Evolutionary conservation across 163 green algal genomes (phyloP).

Genomic region (Scenedesmus sp.): DNA sequence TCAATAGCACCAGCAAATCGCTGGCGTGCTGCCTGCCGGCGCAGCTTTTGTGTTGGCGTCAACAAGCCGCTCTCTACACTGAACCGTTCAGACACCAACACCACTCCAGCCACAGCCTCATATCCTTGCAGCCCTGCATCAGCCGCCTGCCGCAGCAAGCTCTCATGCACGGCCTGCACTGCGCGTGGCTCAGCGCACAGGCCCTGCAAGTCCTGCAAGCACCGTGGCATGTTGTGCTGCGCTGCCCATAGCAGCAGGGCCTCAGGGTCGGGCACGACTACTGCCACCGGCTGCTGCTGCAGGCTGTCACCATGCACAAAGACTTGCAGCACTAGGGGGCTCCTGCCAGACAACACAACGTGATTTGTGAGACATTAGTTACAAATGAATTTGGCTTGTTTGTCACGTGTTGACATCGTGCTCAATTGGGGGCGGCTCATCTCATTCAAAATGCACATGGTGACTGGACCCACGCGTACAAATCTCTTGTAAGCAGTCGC

Average conservation of each 20-base stretch:
- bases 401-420: no score
- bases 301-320: slow-evolving; percentile 97
- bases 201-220: slow-evolving; percentile 61
- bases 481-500: no score
- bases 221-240: slow-evolving; percentile 64
- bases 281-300: slow-evolving; percentile 87
- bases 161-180: slow-evolving; percentile 77
- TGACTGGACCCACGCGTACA: no score
- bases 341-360: slow-evolving; percentile 51
- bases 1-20: slow-evolving; percentile 72
- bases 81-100: slow-evolving; percentile 87
- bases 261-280: slow-evolving; percentile 95
- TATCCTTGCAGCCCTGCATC: slow-evolving; percentile 91
- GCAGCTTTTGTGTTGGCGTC: slow-evolving; percentile 99
- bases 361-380: no score
- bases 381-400: no score
- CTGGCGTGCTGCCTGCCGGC: slow-evolving; percentile 78
- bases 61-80: slow-evolving; percentile 94
- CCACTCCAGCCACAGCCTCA: slow-evolving; percentile 85
- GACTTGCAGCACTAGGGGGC: slow-evolving; percentile 83
- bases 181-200: slow-evolving; percentile 83
- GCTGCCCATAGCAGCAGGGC: slow-evolving; percentile 92
- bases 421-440: no score
- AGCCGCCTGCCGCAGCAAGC: slow-evolving; percentile 87
- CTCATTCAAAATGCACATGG: no score